phyloP scores from a whole-genome alignment of 129 eudicot species.

The Tanacetum coccineum region DNA sequence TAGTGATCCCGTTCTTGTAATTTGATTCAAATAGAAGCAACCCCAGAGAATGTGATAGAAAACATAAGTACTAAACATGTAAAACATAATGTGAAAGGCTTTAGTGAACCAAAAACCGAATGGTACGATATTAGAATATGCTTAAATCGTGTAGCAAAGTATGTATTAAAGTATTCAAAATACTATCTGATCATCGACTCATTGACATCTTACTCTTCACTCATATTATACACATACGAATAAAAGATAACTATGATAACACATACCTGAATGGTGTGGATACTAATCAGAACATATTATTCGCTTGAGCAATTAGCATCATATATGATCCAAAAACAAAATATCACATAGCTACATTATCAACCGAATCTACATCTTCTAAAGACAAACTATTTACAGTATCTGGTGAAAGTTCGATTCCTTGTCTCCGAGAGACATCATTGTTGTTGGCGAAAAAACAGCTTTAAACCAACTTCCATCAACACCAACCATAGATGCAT shows the following conservation, averaged over 20 bases:
- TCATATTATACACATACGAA: neutral
- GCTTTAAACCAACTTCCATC: conserved; percentile 15
- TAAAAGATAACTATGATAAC: neutral
- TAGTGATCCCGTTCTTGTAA: no score
- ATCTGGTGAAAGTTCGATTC: conserved; percentile 15
- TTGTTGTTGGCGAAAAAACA: conserved; percentile 19
- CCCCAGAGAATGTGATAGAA: neutral
- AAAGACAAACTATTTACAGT: conserved; percentile 27
- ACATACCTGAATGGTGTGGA: conserved; percentile 39
- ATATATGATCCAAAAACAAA: conserved; percentile 19
- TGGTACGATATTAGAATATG: neutral
- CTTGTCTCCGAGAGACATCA: neutral
- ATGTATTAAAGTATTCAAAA: neutral
- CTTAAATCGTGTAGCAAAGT: no score
- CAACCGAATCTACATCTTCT: conserved; percentile 37
- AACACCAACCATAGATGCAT: conserved; percentile 14
- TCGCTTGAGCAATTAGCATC: conserved; percentile 23
- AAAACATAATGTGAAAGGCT: neutral
- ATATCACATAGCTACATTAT: conserved; percentile 34
- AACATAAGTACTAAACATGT: neutral
- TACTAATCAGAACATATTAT: conserved; percentile 26
- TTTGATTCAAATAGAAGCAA: neutral
- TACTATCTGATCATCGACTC: neutral
- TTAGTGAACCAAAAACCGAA: neutral
- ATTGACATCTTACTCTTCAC: neutral